These are phyloP conservation scores for Iberis pinnata DNA, from an alignment of 345 rosid species.

Conservation along the genomic window DNA sequence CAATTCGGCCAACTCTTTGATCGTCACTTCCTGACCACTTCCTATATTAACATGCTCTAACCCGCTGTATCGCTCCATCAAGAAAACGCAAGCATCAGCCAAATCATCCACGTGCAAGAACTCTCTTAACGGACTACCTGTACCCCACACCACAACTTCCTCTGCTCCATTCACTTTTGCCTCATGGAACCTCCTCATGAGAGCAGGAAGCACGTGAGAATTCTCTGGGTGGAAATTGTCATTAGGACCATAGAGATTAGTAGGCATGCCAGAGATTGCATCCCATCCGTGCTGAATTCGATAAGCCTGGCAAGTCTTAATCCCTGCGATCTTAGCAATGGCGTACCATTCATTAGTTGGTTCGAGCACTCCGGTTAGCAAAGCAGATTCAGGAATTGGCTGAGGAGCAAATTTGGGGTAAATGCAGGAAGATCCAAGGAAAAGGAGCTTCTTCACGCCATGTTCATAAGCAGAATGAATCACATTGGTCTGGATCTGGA, in stretches of 20 bases:
- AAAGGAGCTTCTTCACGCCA: constrained; percentile 69
- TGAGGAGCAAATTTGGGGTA: constrained; percentile 94
- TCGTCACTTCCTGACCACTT: constrained; percentile 83
- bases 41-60: constrained; percentile 83
- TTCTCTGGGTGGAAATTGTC: constrained; percentile 93
- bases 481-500: constrained; percentile 91
- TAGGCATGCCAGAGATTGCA: constrained; percentile 91
- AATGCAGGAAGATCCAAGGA: constrained; percentile 90
- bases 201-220: constrained; percentile 86
- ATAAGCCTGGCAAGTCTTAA: constrained; percentile 94
- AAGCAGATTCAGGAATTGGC: constrained; percentile 71
- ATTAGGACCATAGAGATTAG: constrained; percentile 77
- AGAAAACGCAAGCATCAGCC: constrained; percentile 79
- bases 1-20: constrained; percentile 85
- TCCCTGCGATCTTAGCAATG: constrained; percentile 81
- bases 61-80: constrained; percentile 74
- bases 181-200: constrained; percentile 83
- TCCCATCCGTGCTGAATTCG: constrained; percentile 68
- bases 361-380: constrained; percentile 75
- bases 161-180: constrained; percentile 64
- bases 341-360: constrained; percentile 98
- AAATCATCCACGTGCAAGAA: constrained; percentile 92
- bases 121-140: constrained; percentile 88
- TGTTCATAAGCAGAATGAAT: constrained; percentile 64
- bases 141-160: constrained; percentile 96